Conservation (phyloP, 768 basidiomycete species). For the Lactarius sp. region DNA sequence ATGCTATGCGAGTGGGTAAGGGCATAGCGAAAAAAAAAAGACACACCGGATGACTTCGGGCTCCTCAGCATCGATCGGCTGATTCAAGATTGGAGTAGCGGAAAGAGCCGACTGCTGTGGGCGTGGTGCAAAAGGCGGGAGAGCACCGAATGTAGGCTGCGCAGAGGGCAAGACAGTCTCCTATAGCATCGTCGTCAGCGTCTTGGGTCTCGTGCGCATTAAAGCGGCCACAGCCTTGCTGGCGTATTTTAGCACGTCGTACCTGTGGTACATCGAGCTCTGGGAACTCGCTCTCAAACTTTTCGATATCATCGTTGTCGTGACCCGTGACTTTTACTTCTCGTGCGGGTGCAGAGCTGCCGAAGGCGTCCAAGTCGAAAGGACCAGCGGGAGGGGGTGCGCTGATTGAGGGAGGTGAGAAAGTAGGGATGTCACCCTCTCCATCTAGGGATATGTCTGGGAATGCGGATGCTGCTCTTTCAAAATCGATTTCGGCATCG, state of each 20-base stretch:
- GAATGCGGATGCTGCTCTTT: slow-evolving; percentile 75
- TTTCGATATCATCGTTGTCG: slow-evolving; percentile 63
- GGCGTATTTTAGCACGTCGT: slow-evolving; percentile 16
- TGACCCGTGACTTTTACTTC: slow-evolving; percentile 79
- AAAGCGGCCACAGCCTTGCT: background rate
- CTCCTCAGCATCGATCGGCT: slow-evolving; percentile 69
- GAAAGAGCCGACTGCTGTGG: slow-evolving; percentile 69
- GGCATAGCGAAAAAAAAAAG: background rate
- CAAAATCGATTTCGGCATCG: slow-evolving; percentile 67
- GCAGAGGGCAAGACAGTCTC: slow-evolving; percentile 19
- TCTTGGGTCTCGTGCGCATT: slow-evolving; percentile 19
- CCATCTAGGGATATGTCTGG: slow-evolving; percentile 81
- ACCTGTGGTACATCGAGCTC: slow-evolving; percentile 58
- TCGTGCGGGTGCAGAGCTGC: slow-evolving; percentile 40
- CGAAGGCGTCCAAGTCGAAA: slow-evolving; percentile 69
- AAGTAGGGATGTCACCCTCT: slow-evolving; percentile 46
- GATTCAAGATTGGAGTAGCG: slow-evolving; percentile 68
- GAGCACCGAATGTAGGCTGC: slow-evolving; percentile 44
- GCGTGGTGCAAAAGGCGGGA: slow-evolving; percentile 64
- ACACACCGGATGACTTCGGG: slow-evolving; percentile 80
- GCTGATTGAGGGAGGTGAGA: slow-evolving; percentile 31
- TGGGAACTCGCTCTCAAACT: slow-evolving; percentile 83
- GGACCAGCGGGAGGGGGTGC: slow-evolving; percentile 30
- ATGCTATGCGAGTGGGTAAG: background rate
- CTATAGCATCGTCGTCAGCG: slow-evolving; percentile 16